These are phyloP conservation scores for Sugiyamaella lignohabitans DNA, from an alignment of 805 yeast species.

Conservation along the genomic window DNA sequence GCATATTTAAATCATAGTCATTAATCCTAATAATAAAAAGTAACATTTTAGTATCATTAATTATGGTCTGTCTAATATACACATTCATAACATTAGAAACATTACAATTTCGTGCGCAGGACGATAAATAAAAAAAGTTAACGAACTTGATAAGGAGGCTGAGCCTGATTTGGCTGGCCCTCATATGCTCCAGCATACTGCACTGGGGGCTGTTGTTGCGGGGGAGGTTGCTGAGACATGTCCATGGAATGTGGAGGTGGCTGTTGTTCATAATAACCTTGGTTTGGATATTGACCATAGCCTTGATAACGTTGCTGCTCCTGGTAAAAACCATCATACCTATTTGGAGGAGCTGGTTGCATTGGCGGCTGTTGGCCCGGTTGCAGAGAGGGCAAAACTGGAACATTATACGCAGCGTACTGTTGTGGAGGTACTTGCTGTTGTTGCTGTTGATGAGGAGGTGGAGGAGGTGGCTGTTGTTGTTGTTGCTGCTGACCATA, in stretches of 20 bases:
- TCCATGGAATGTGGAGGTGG: neutral
- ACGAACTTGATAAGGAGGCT: constrained; percentile 8
- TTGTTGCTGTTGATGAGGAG: constrained; percentile 5
- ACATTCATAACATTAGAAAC: neutral
- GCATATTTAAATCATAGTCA: no score
- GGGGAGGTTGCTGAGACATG: constrained; percentile 1
- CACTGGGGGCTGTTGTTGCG: constrained; percentile 5
- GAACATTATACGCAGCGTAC: neutral
- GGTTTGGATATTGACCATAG: constrained; percentile 1
- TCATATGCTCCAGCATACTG: neutral
- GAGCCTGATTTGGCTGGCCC: constrained; percentile 1
- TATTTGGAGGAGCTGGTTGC: neutral
- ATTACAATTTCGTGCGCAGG: neutral
- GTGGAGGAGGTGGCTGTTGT: constrained; percentile 13
- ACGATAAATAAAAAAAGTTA: neutral
- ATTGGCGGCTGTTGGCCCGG: constrained; percentile 1
- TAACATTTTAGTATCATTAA: no score
- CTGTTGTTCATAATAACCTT: constrained; percentile 1
- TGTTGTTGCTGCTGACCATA: constrained; percentile 8
- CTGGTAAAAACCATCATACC: neutral
- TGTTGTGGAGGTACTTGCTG: constrained; percentile 10
- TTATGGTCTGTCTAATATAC: neutral
- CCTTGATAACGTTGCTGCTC: neutral
- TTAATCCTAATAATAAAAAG: no score
- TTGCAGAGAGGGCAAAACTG: neutral